Base-by-base conservation (phyloP, 257 asterid species). In the Striga asiatica region DNA sequence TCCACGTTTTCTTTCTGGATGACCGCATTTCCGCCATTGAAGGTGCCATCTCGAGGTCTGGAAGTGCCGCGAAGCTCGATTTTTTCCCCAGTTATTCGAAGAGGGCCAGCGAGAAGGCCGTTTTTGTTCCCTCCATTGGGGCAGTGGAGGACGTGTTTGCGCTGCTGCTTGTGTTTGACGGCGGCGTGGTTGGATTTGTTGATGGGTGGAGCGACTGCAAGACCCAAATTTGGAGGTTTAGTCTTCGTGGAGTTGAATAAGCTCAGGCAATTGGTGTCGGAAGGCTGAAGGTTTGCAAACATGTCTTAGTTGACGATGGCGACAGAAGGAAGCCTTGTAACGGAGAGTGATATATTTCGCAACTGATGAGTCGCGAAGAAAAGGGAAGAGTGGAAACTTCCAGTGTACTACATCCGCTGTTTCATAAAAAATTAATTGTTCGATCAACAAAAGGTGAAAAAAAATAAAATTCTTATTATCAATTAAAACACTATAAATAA, bases 261-360 rank as follows among this genome's bases (percentile, higher is more conserved):
- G 58, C 71, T 73, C 24, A 80, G 73, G 61, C 84, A 78, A 37
- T 35, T 78, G 65, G 76, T 34, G 63, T 89, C 97, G 8, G 83
- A 69, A 59, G 60, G 73, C 67, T 79, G 86, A 37, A 76, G 56
- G 51, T 78, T 78, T 48, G 67, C 76, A 55, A 73, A 74, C 97
- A 89, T 86, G 31, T 65, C 50, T 22, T 23, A 43, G 62, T 19
- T 52, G 10, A 3, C 5, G 1, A 2, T 2, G 56, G 54, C 23
- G 31, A 21, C 31, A 16, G 8, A 22, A 3, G 0, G 28, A 14
- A 18, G 48, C 13, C 43, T 29, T 29, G 35, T 29, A 29, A 29
- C 8, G 35, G 35, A 29, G 35, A 3, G 35, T 29, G 35, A 29
- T 1, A 29, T 29, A 29, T 29, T 29, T 29, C 5, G 3, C 35